Base-by-base conservation (phyloP, 768 basidiomycete genomes). In the Punctularia strigosozonata region DNA sequence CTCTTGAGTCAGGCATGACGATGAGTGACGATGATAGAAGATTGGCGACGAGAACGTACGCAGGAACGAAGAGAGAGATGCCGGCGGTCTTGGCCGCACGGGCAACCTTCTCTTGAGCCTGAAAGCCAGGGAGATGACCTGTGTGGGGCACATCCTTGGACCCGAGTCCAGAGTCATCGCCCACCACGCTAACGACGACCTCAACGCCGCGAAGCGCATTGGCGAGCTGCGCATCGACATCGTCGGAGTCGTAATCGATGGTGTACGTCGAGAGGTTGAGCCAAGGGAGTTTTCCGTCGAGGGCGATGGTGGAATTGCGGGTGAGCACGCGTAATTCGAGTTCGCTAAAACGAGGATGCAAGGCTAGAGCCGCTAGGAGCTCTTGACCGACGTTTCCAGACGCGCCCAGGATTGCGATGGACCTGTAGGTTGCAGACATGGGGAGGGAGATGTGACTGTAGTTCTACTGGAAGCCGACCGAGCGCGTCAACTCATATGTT, bases 31-130 rank as follows among this genome's bases (percentile, higher is more conserved):
- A 15, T 28, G 26, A 28, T 8, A 28, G 10, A 28, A 8, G 15
- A 28, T 28, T 15, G 10, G 10, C 15, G 8, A 28, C 26, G 15
- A 8, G 26, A 8, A 28, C 26, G 8, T 15, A 28, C 26, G 26
- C 26, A 28, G 48, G 48, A 1, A 49, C 4, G 39, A 49, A 48
- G 23, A 45, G 4, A 2, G 37, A 32, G 31, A 47, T 43, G 15
- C 48, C 46, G 3, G 48, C 48, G 4, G 40, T 39, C 37, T 48
- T 43, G 22, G 48, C 46, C 10, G 46, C 48, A 25, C 41, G 25
- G 4, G 48, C 48, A 20, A 49, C 20, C 4, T 23, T 21, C 25
- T 41, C 32, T 37, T 48, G 48, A 4, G n/a, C 18, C 20, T 44
- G 39, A 19, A 45, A 24, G 22, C 26, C 40, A 12, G 34, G 3